Conservation (phyloP, 1,284 basidiomycete species). For the Fomitopsis betulina region DNA sequence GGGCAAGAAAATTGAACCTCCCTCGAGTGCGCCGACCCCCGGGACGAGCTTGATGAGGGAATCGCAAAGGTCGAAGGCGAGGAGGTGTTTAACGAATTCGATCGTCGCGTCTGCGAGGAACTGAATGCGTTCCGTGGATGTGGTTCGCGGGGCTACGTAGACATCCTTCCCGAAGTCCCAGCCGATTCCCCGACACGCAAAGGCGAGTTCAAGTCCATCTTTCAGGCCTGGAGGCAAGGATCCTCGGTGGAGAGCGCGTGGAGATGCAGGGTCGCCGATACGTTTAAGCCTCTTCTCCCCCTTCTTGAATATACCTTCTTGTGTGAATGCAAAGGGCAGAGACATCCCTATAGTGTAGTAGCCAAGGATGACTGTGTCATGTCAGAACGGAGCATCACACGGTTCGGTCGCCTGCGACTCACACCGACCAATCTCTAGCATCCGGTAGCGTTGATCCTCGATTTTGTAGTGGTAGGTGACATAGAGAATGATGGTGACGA, state of each 20-base stretch:
- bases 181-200: constrained; percentile 55
- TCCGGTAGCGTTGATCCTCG: constrained; percentile 26
- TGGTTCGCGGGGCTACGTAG: constrained; percentile 46
- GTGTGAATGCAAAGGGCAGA: constrained; percentile 47
- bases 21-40: constrained; percentile 45
- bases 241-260: not conserved
- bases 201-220: constrained; percentile 54
- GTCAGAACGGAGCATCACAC: not conserved
- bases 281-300: constrained; percentile 39
- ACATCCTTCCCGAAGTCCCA: constrained; percentile 61
- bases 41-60: constrained; percentile 59
- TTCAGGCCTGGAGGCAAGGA: constrained; percentile 17
- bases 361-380: not conserved
- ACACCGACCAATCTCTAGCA: not conserved
- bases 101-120: constrained; percentile 50
- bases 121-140: constrained; percentile 41
- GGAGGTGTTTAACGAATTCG: constrained; percentile 45
- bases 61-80: constrained; percentile 57
- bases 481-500: constrained; percentile 43
- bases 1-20: constrained; percentile 62
- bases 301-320: constrained; percentile 54
- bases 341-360: constrained; percentile 40
- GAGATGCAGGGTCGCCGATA: constrained; percentile 23
- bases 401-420: not conserved
- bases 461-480: constrained; percentile 57